phyloP scores from a whole-genome alignment of 2,329 filamentous ascomycete genomes.

The Erysiphe pulchra region DNA sequence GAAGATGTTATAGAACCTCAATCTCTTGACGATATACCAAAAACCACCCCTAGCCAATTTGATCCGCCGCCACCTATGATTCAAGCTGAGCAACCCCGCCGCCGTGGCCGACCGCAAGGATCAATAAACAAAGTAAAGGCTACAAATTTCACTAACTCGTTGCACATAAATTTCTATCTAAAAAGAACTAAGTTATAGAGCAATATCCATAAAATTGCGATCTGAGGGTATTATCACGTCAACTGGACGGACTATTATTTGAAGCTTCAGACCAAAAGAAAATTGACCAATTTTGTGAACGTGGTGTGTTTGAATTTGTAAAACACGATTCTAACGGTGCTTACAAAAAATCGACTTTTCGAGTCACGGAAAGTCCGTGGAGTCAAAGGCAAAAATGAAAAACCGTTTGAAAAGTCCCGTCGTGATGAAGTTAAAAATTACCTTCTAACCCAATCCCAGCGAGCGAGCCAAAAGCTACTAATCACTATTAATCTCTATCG shows the following conservation, averaged over 20 bases:
- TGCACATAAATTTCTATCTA: not conserved
- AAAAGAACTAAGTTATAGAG: not conserved
- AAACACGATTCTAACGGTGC: not conserved
- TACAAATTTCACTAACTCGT: not conserved
- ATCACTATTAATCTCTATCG: not conserved
- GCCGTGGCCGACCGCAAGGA: not conserved
- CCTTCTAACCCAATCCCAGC: not conserved
- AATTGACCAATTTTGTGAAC: not conserved
- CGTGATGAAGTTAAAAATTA: not conserved
- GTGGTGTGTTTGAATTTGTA: not conserved
- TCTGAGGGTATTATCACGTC: not conserved
- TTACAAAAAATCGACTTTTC: not conserved
- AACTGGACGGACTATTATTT: not conserved
- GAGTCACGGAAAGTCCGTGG: not conserved
- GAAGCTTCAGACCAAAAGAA: not conserved
- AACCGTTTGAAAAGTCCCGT: not conserved
- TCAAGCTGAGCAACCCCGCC: not conserved
- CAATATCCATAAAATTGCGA: not conserved
- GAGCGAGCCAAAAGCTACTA: not conserved
- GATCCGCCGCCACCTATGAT: not conserved
- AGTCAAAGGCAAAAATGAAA: not conserved
- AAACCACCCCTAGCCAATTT: not conserved
- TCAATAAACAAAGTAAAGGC: not conserved
- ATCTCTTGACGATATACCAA: not conserved
- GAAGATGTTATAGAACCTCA: not conserved